phyloP scores from a whole-genome alignment of 2,329 filamentous ascomycete species.

The Trichophyton benhamiae region DNA sequence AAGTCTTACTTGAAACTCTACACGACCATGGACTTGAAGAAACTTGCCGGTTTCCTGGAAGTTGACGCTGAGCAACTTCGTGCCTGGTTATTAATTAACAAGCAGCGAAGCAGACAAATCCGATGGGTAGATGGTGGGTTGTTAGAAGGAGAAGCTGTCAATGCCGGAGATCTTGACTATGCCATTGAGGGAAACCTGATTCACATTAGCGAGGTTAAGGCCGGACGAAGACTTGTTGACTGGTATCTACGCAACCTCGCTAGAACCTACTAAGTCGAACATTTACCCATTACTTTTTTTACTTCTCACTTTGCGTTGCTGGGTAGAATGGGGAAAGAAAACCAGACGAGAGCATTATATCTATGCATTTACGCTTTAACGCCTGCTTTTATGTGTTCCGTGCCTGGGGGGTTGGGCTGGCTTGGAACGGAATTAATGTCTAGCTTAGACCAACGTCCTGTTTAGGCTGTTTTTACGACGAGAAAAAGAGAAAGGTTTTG shows the following conservation, averaged over 20 bases:
- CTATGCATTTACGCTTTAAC: neutral
- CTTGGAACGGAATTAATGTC: neutral
- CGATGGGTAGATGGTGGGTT: conserved; percentile 85
- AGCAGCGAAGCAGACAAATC: conserved; percentile 94
- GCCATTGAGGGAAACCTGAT: conserved; percentile 94
- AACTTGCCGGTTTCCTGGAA: conserved; percentile 93
- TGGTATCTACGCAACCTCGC: conserved; percentile 98
- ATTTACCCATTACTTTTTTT: neutral
- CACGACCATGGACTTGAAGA: conserved; percentile 98
- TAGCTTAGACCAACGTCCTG: neutral
- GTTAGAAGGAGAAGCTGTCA: conserved; percentile 82
- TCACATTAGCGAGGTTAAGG: conserved; percentile 97
- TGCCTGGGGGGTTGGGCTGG: neutral
- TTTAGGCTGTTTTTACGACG: neutral
- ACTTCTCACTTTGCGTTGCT: neutral
- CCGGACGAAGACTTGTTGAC: conserved; percentile 90
- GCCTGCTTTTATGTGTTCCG: neutral
- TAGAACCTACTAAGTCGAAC: conserved; percentile 64
- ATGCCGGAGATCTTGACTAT: conserved; percentile 92
- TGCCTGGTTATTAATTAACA: conserved; percentile 89
- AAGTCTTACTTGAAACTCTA: conserved; percentile 98
- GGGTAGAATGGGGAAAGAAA: neutral
- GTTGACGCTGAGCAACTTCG: conserved; percentile 93
- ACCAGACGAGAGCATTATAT: neutral
- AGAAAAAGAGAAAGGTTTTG: neutral